phyloP scores from a whole-genome alignment of 106 monocot genomes.

The Dioscorea zingiberensis region DNA sequence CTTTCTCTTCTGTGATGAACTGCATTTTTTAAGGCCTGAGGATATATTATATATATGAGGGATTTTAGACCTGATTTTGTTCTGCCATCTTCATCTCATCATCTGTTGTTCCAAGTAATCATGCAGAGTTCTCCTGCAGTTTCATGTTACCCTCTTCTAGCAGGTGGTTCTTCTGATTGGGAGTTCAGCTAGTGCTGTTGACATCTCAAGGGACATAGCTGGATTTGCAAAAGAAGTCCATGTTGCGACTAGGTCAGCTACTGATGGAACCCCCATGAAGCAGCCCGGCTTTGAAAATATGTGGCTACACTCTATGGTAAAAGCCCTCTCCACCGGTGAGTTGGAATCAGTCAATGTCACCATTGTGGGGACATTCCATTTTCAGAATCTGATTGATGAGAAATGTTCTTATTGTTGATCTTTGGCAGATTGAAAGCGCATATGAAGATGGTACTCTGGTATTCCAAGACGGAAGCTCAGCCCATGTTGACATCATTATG shows the following conservation, averaged over 20 bases:
- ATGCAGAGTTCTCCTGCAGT: too few species aligned
- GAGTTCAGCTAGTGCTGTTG: conserved; percentile 74
- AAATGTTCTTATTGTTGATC: neutral
- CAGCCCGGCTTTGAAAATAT: conserved; percentile 72
- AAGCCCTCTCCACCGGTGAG: conserved; percentile 28
- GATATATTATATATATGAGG: too few species aligned
- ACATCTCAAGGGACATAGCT: conserved; percentile 82
- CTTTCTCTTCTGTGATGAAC: neutral
- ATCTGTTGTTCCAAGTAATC: too few species aligned
- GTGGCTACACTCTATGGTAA: conserved; percentile 94
- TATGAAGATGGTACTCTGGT: conserved; percentile 15
- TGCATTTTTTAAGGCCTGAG: too few species aligned
- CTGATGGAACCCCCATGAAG: conserved; percentile 20
- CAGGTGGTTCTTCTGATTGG: conserved; percentile 92
- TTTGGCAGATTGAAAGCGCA: conserved; percentile 57
- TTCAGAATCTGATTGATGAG: neutral
- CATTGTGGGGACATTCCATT: neutral
- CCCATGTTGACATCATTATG: conserved; percentile 71
- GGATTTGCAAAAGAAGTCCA: conserved; percentile 83
- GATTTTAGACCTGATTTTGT: too few species aligned
- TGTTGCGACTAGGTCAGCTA: conserved; percentile 53
- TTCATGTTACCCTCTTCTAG: neutral
- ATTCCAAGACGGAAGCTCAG: conserved; percentile 24
- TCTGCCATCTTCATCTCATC: too few species aligned
- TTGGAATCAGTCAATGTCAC: neutral